Evolutionary conservation across 2,329 filamentous ascomycete species (phyloP), one percentile per base, ranked within the genome.

Genomic region (Aspergillus sp.): DNA sequence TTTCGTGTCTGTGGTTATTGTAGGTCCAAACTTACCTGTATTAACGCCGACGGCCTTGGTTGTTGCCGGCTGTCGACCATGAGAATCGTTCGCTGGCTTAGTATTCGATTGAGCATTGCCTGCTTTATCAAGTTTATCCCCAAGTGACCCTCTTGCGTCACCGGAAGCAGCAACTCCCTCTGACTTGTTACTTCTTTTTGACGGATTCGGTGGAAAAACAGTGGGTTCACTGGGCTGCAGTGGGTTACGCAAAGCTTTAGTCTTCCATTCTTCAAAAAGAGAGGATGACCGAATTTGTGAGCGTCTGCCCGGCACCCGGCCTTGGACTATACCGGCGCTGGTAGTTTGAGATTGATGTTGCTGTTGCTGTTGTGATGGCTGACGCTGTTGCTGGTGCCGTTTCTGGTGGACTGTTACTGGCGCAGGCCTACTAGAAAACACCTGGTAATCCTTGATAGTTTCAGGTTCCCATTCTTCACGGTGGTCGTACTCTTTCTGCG

Each of bases 231-330:
- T 56, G 3, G 41, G 32, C 49, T 36, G 49, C 18, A 18, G 41
- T 5, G 51, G 44, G 34, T 32, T 24, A n/a, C 48, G 50, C 17
- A 43, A 18, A 18, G 55, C 48, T 41, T 55, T 52, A 7, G 57
- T 49, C 38, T 64, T 65, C 62, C 63, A 65, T 30, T 63, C 62
- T 34, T 65, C 63, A 12, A 57, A 64, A 9, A 58, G 38, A 2
- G 54, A 53, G n/a, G 57, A 60, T 11, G 57, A 58, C 18, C 58
- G 61, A 20, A 26, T 17, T 30, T 53, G 57, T 5, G 18, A 9
- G 9, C 41, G 47, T 30, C 39, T 50, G 38, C 45, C 50, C 13
- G 30, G 9, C 2, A 20, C 18, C n/a, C 30, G 39, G 24, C 47
- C 53, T 38, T 39, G 38, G 5, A 44, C 15, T 5, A 44, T 50